phyloP scores from a whole-genome alignment of 1,139 yeast species.

The Magnusiomyces fungicola region DNA sequence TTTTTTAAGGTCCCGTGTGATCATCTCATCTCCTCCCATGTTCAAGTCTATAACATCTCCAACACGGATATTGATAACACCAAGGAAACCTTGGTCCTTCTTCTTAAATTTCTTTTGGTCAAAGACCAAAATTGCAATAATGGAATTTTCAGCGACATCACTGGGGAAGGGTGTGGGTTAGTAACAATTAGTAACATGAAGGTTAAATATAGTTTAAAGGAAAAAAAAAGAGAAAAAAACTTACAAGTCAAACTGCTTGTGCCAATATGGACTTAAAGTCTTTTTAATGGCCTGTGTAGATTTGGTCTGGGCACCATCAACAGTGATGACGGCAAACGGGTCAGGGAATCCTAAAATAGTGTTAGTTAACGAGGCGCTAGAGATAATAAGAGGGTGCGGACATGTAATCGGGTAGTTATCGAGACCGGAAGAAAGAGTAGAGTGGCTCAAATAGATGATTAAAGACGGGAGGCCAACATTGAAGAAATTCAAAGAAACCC shows the following conservation, averaged over 20 bases:
- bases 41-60: conserved; percentile 81
- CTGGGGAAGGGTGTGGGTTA: neutral
- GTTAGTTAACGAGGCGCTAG: conserved; percentile 1
- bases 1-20: conserved; percentile 85
- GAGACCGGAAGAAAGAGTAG: too few species aligned
- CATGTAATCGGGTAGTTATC: too few species aligned
- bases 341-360: conserved; percentile 56
- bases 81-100: conserved; percentile 98
- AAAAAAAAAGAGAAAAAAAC: conserved; percentile 1
- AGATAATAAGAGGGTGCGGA: too few species aligned
- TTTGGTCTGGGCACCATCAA: conserved; percentile 93
- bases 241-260: conserved; percentile 69
- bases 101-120: conserved; percentile 96
- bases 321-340: conserved; percentile 95
- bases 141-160: conserved; percentile 75
- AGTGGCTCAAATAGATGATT: too few species aligned
- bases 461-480: neutral
- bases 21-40: conserved; percentile 60
- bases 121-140: conserved; percentile 87
- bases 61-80: conserved; percentile 86
- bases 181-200: too few species aligned
- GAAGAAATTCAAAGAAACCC: too few species aligned
- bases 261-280: conserved; percentile 97
- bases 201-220: conserved; percentile 19
- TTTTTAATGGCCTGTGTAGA: conserved; percentile 91